These are phyloP conservation scores for Hypholoma sublateritium DNA, from an alignment of 768 basidiomycete species.

Conservation along the genomic window DNA sequence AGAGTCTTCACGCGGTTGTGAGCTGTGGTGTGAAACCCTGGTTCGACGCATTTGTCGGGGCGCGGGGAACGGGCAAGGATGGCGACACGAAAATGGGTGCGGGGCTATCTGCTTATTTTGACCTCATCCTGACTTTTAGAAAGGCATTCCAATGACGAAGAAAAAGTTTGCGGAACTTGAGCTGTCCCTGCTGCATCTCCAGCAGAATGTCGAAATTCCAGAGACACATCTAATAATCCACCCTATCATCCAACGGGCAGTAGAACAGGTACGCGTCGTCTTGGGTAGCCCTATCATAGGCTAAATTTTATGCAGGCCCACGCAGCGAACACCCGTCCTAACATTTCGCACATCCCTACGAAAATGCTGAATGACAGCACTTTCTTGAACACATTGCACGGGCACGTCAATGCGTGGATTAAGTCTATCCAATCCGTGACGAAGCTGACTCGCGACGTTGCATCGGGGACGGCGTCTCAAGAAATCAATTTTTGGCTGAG, in stretches of 20 bases:
- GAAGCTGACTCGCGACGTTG: slow-evolving; percentile 91
- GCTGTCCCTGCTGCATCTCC: slow-evolving; percentile 88
- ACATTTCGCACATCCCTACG: slow-evolving; percentile 69
- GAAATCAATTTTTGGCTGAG: slow-evolving; percentile 99
- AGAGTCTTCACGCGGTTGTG: slow-evolving; percentile 92
- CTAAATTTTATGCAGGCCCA: slow-evolving; percentile 35
- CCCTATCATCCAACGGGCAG: slow-evolving; percentile 83
- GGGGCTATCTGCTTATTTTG: slow-evolving; percentile 8
- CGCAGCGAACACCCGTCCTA: slow-evolving; percentile 59
- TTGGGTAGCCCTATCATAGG: neutral
- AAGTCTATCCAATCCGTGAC: slow-evolving; percentile 97
- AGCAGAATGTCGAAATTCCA: slow-evolving; percentile 99
- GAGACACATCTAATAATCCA: slow-evolving; percentile 94
- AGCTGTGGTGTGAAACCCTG: slow-evolving; percentile 96
- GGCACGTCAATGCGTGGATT: slow-evolving; percentile 96
- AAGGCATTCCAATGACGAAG: slow-evolving; percentile 95
- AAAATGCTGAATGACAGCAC: slow-evolving; percentile 81
- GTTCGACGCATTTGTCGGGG: slow-evolving; percentile 96
- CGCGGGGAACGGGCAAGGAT: slow-evolving; percentile 74
- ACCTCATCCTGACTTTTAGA: neutral
- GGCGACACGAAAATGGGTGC: slow-evolving; percentile 77
- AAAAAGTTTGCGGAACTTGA: slow-evolving; percentile 99
- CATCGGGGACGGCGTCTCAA: slow-evolving; percentile 93
- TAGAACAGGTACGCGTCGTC: slow-evolving; percentile 56
- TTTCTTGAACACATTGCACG: slow-evolving; percentile 92